Evolutionary conservation across 176 grass and related monocot species (phyloP), one percentile per base, ranked within the genome.

Genomic region (Alloteropsis semialata): DNA sequence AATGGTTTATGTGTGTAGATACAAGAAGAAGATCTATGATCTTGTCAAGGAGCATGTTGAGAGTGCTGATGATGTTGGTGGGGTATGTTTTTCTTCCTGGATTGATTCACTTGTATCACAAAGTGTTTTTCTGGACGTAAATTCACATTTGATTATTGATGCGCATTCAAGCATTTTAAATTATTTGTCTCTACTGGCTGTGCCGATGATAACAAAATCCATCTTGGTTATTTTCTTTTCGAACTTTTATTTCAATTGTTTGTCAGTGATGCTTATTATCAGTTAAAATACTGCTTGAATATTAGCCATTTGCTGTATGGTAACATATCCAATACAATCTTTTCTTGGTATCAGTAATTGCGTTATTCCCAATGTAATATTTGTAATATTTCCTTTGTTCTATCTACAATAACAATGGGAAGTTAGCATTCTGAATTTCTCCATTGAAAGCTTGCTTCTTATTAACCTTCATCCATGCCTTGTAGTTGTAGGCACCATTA

Each of bases 1-100:
- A 80, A 81, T 82, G 11, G 22, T 82, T 89, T 83, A 15, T 63
- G 41, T 82, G 66, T 78, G 34, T 68, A 94, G 90, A 66, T 93
- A 93, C 81, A 98, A 98, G 79, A 86, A 75, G 88, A 86, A 91
- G 85, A 90, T 98, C 28, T 98, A 86, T 76, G 89, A 88, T 60
- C 86, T 93, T 63, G 82, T 94, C 27, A 95, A 94, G 66, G 81
- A 98, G 10, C 92, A 91, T 81, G 41, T 91, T 74, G 87, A 90
- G 73, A 84, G 79, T 65, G 54, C 79, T 36, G 88, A 93, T 36
- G 88, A 91, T 70, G 37, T 60, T 74, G 89, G 78, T 72, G 95
- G 93, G 92, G 95, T 98, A 91, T 36, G 38, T 27, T 60, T 50
- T 17, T 43, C 30, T 56, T 25, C 48, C 34, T 56, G 38, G 15